Conservation (phyloP, 805 yeast genomes). For the Kluyveromyces siamensis region DNA sequence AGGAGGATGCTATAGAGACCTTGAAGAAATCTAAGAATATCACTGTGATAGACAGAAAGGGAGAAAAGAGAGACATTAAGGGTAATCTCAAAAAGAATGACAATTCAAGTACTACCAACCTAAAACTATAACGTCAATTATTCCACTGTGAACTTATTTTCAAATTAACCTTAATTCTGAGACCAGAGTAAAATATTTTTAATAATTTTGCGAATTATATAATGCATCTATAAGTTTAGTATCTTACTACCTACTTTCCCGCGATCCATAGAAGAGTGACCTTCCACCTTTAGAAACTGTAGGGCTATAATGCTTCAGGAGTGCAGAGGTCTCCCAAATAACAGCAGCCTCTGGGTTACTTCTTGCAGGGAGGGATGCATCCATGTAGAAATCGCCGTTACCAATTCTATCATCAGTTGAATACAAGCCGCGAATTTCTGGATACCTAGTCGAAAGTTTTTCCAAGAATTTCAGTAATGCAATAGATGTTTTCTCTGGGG, state of each 20-base stretch:
- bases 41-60: slow-evolving; percentile 67
- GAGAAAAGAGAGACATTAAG: slow-evolving; percentile 61
- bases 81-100: slow-evolving; percentile 52
- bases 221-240: neutral
- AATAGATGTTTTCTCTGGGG: slow-evolving; percentile 81
- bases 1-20: slow-evolving; percentile 59
- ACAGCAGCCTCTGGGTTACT: slow-evolving; percentile 84
- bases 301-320: slow-evolving; percentile 80
- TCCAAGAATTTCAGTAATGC: slow-evolving; percentile 74
- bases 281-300: slow-evolving; percentile 60
- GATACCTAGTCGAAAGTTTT: slow-evolving; percentile 61
- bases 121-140: slow-evolving; percentile 18
- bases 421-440: slow-evolving; percentile 65
- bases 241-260: slow-evolving; percentile 9
- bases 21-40: slow-evolving; percentile 65
- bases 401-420: slow-evolving; percentile 82
- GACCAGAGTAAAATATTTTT: neutral
- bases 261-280: slow-evolving; percentile 31
- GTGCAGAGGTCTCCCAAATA: slow-evolving; percentile 75
- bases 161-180: neutral
- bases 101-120: slow-evolving; percentile 8
- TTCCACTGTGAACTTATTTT: neutral
- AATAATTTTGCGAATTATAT: neutral
- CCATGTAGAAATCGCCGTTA: slow-evolving; percentile 68
- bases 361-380: slow-evolving; percentile 58